These are phyloP conservation scores for Cladosporium oxysporum DNA, from an alignment of 2,329 filamentous ascomycete genomes.

Conservation along the genomic window DNA sequence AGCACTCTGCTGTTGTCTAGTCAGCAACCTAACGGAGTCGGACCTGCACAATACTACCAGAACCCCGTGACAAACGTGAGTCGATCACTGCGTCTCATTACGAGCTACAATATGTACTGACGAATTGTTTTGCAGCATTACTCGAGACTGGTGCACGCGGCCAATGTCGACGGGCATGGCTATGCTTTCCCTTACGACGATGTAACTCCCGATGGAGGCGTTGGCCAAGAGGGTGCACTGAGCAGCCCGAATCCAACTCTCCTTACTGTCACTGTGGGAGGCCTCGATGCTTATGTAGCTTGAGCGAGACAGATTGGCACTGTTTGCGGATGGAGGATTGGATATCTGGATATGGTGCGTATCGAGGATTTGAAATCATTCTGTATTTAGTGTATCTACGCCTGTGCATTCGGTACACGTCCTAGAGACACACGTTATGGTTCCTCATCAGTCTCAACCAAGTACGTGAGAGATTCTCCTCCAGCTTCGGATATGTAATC, in stretches of 20 bases:
- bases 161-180: constrained; percentile 59
- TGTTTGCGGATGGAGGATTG: neutral
- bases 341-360: neutral
- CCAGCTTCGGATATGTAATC: neutral
- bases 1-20: constrained; percentile 61
- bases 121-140: constrained; percentile 31
- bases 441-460: neutral
- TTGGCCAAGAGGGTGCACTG: constrained; percentile 39
- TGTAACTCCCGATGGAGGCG: constrained; percentile 58
- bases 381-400: neutral
- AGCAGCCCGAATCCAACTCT: constrained; percentile 32
- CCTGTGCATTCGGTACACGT: neutral
- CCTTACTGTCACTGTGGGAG: constrained; percentile 35
- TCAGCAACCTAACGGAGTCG: constrained; percentile 38
- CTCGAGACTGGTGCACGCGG: constrained; percentile 36
- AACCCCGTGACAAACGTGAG: constrained; percentile 35
- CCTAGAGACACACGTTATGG: neutral
- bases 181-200: constrained; percentile 72
- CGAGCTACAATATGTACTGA: neutral
- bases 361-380: neutral
- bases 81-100: neutral
- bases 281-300: constrained; percentile 32
- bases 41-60: constrained; percentile 34
- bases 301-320: neutral
- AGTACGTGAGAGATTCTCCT: neutral